Evolutionary conservation across 371 early-diverging fungal species (phyloP).

Genomic region (Rhizopus delemar): DNA sequence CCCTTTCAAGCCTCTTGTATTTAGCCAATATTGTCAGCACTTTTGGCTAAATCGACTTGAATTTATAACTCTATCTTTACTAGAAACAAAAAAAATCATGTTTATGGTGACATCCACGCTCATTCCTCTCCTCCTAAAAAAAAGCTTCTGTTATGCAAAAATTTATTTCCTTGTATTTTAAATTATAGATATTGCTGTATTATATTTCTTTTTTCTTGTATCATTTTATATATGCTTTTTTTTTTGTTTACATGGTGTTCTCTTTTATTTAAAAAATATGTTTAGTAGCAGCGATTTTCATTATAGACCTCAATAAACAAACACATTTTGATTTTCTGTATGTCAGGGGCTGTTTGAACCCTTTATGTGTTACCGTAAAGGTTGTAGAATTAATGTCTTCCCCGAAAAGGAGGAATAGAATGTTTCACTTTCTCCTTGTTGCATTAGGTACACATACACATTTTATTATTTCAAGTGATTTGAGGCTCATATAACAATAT

Average conservation of each 20-base stretch:
- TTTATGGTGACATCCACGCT: neutral
- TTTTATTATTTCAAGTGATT: constrained; percentile 59
- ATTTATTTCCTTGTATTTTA: neutral
- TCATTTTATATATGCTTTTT: neutral
- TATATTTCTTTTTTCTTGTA: neutral
- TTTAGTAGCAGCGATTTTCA: no score
- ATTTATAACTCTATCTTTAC: neutral
- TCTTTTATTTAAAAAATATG: neutral
- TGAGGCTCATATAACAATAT: constrained; percentile 88
- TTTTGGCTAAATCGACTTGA: constrained; percentile 31
- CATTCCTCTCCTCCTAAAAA: neutral
- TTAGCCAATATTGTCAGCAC: constrained; percentile 43
- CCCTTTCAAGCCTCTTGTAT: constrained; percentile 27
- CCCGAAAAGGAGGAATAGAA: no score
- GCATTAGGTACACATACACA: no score
- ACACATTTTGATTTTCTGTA: neutral
- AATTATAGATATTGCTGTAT: neutral
- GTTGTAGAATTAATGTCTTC: neutral
- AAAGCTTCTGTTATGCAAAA: no score
- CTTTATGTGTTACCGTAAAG: neutral
- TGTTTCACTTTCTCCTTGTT: neutral
- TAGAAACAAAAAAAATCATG: neutral
- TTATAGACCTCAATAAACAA: constrained; percentile 1
- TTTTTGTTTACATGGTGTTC: neutral
- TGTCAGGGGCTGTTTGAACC: no score